phyloP scores from a whole-genome alignment of 306 rosid genomes.

The Cucumis cinereus region DNA sequence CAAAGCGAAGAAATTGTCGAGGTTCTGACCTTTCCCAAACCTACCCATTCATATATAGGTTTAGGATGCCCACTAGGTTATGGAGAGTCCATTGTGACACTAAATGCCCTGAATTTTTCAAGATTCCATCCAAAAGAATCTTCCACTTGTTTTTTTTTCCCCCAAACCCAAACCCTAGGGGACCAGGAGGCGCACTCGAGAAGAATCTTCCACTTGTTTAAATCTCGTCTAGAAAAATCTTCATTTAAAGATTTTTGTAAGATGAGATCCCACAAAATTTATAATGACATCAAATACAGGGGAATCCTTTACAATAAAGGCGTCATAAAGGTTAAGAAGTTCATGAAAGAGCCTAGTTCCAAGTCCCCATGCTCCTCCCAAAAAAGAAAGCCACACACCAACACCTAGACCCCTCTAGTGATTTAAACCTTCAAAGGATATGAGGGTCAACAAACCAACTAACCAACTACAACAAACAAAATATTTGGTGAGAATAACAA shows the following conservation, averaged over 20 bases:
- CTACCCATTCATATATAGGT: not conserved
- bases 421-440: not conserved
- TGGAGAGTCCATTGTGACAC: not conserved
- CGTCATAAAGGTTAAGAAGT: not conserved
- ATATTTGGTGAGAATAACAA: not conserved
- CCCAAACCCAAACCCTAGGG: too few relatives aligned
- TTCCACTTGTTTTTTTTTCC: not conserved
- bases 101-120: not conserved
- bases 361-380: not conserved
- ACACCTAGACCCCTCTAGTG: not conserved
- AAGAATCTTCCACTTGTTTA: not conserved
- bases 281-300: not conserved
- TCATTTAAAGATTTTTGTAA: not conserved
- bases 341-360: not conserved
- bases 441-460: not conserved
- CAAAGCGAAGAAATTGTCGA: not conserved
- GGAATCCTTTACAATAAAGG: not conserved
- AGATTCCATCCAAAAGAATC: not conserved
- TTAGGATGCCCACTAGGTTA: not conserved
- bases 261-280: not conserved
- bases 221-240: not conserved
- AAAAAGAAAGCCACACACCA: not conserved
- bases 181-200: too few relatives aligned
- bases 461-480: not conserved
- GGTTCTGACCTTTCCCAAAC: not conserved